These are phyloP conservation scores for Pythium scleroteichum DNA, from an alignment of 352 stramenopile species.

Conservation along the genomic window DNA sequence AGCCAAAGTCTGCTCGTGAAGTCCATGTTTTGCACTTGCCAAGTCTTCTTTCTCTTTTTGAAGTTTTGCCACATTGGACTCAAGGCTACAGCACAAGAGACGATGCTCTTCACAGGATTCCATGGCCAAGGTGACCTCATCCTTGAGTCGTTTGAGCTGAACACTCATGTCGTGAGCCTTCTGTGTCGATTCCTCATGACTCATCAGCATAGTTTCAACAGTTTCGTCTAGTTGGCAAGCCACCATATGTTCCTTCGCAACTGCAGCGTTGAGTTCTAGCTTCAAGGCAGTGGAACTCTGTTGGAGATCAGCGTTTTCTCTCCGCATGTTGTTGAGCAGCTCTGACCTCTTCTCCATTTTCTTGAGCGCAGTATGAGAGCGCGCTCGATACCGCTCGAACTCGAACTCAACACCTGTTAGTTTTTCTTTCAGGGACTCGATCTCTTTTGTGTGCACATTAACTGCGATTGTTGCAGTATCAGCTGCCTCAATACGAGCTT, in stretches of 20 bases:
- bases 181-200: conserved; percentile 44
- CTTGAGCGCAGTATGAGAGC: conserved; percentile 72
- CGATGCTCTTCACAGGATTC: not conserved
- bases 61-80: not conserved
- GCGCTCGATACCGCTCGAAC: conserved; percentile 69
- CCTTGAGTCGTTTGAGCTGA: not conserved
- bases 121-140: not conserved
- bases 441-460: conserved; percentile 22
- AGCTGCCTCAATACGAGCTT: not conserved
- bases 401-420: conserved; percentile 42
- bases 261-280: not conserved
- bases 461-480: not conserved
- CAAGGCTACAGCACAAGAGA: not conserved
- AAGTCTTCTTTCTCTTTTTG: conserved; percentile 19
- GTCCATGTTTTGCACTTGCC: not conserved
- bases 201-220: conserved; percentile 30
- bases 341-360: conserved; percentile 82
- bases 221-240: conserved; percentile 24
- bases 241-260: not conserved
- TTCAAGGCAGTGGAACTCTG: not conserved
- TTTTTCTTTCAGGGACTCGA: conserved; percentile 32
- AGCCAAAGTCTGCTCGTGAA: conserved; percentile 10
- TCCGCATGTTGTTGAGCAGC: conserved; percentile 77
- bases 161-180: conserved; percentile 21
- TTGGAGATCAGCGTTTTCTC: conserved; percentile 57